Evolutionary conservation across 1,284 basidiomycete species (phyloP), one percentile per base, ranked within the genome.

Genomic region (Chalciporus sp.): DNA sequence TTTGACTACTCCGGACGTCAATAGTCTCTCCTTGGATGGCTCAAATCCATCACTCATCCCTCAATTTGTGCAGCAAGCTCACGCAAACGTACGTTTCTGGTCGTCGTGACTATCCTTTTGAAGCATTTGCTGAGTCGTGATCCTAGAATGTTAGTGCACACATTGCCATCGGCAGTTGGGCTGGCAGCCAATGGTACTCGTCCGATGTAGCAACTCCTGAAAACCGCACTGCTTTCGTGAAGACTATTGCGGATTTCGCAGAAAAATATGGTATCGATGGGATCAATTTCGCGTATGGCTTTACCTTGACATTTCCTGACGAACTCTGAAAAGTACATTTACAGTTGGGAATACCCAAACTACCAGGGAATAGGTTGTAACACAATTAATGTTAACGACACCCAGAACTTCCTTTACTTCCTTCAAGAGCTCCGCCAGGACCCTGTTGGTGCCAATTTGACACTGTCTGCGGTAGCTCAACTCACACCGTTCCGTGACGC

Each of bases 111-210:
- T n/a, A 33, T 42, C 7, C 16, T 33, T 27, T 17, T 19, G 17
- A 41, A 31, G 17, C 2, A 16, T 41, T n/a, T 12, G 4, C 49
- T 60, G 9, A 56, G 47, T 35, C 33, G 26, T 51, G 10, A 3
- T 12, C 26, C 7, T 68, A 88, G 77, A 68, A 67, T 47, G 89
- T 92, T 53, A 78, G 81, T 55, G 90, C 92, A 17, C 76, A 86
- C 49, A 69, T 93, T 31, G 84, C 86, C 23, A 76, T 95, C 49
- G 94, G 94, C 45, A 94, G 94, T 33, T 95, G 93, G 93, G 82
- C 65, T 90, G 92, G 9, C 70, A 76, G 47, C 77, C 83, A 58
- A 14, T 86, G 71, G 71, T 95, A 86, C 71, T 95, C 92, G 1
- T 74, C 80, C 23, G 78, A 85, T 39, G 83, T 92, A 28, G 80